Evolutionary conservation across 768 basidiomycete genomes (phyloP).

Genomic region (Suillus tomentosus): DNA sequence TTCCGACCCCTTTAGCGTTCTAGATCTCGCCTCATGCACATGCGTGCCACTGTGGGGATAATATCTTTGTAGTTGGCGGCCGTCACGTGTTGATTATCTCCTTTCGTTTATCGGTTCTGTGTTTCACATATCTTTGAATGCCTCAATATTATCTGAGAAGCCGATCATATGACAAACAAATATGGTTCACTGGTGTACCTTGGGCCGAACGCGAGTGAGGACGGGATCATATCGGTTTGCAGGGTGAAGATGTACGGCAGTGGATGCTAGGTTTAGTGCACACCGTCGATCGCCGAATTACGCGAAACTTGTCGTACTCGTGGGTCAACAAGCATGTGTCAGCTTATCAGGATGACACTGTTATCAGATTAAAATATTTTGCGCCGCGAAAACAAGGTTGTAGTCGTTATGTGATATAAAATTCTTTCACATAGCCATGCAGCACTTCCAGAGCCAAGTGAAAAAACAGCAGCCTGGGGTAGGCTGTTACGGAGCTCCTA

Average conservation of each 20-base stretch:
- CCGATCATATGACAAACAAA: neutral
- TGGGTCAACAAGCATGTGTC: too few species aligned
- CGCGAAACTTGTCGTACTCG: too few species aligned
- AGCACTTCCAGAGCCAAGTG: neutral
- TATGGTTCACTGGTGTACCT: neutral
- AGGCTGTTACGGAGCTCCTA: neutral
- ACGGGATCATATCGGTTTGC: too few species aligned
- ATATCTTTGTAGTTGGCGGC: neutral
- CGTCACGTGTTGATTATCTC: slow-evolving; percentile 6
- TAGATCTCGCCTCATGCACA: too few species aligned
- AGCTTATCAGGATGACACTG: neutral
- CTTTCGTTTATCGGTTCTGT: too few species aligned
- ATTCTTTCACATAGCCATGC: neutral
- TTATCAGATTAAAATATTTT: neutral
- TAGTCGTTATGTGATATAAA: neutral
- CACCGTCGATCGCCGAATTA: neutral
- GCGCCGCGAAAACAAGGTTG: neutral
- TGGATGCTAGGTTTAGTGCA: neutral
- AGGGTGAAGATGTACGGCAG: neutral
- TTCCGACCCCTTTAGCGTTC: neutral
- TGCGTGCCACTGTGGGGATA: neutral
- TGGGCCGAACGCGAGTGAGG: too few species aligned
- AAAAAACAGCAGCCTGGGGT: neutral
- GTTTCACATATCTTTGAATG: neutral
- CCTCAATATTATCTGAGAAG: neutral